Evolutionary conservation across 148 eudicot species (phyloP).

Genomic region (Oxyria digyna): DNA sequence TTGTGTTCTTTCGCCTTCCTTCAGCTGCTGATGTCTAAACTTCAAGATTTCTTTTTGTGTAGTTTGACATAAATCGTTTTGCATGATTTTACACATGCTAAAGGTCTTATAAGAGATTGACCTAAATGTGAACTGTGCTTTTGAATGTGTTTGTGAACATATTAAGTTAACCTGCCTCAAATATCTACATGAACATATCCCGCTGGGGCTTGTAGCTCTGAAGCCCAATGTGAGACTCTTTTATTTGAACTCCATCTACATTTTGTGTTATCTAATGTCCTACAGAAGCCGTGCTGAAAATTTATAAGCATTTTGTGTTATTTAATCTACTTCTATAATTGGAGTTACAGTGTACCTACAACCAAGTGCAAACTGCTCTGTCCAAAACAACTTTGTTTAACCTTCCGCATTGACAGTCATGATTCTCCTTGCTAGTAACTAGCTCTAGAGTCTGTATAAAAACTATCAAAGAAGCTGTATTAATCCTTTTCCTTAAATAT

Average conservation of each 20-base stretch:
- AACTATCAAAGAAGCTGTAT: not conserved
- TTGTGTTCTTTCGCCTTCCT: not conserved
- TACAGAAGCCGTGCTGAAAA: not conserved
- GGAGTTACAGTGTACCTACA: not conserved
- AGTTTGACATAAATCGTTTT: not conserved
- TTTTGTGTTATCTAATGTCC: not conserved
- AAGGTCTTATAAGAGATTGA: not conserved
- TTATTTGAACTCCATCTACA: not conserved
- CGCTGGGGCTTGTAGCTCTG: not conserved
- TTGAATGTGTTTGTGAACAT: not conserved
- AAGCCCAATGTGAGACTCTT: not conserved
- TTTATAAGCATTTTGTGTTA: not conserved
- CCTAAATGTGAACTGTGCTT: not conserved
- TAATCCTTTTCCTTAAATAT: not conserved
- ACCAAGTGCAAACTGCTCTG: not conserved
- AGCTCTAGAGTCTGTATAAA: not conserved
- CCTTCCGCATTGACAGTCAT: not conserved
- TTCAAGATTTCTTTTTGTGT: not conserved
- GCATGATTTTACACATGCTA: not conserved
- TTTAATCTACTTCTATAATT: not conserved
- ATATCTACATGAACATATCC: not conserved
- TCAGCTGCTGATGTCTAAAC: not conserved
- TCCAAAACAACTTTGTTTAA: not conserved
- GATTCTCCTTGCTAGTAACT: not conserved
- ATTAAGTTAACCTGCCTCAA: not conserved